A percentile compares a stretch with the other conserved stretches of the same genome.
Conservation (phyloP, 1,284 basidiomycete species). For the Baeospora myosura region DNA sequence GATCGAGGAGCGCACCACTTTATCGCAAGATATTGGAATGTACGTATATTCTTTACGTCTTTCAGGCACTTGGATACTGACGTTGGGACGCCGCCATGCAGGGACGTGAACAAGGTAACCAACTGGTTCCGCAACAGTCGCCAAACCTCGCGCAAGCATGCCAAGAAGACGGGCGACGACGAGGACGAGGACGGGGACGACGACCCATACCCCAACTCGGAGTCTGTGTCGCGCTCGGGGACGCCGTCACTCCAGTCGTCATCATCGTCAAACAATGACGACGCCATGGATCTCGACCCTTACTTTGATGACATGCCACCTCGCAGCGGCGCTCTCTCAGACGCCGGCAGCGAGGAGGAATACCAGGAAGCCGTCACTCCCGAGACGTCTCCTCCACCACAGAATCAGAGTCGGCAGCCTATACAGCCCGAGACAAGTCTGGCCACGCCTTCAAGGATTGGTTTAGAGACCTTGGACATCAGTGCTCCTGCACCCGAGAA, state of each 20-base stretch:
- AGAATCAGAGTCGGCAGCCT: neutral
- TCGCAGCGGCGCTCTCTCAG: constrained; percentile 36
- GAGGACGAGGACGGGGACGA: constrained; percentile 37
- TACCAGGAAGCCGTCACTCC: constrained; percentile 67
- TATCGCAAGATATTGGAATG: constrained; percentile 70
- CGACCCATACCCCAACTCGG: constrained; percentile 27
- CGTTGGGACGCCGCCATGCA: constrained; percentile 9
- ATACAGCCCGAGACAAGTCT: no score
- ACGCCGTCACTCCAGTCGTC: constrained; percentile 43
- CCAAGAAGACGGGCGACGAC: constrained; percentile 36
- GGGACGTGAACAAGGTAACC: constrained; percentile 62
- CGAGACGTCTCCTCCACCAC: constrained; percentile 44
- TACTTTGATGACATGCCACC: no score
- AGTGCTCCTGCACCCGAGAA: no score
- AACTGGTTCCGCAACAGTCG: constrained; percentile 80
- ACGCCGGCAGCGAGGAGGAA: constrained; percentile 58
- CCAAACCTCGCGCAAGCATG: constrained; percentile 63
- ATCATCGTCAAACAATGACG: constrained; percentile 38
- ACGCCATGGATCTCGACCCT: no score
- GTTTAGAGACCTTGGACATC: no score
- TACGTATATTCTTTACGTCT: constrained; percentile 26
- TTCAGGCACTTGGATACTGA: constrained; percentile 11
- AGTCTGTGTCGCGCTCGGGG: constrained; percentile 39
- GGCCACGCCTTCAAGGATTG: constrained; percentile 19
- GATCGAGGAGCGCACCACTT: constrained; percentile 65